phyloP scores from a whole-genome alignment of 176 grass and related monocot species.

The Tillandsia leiboldiana region DNA sequence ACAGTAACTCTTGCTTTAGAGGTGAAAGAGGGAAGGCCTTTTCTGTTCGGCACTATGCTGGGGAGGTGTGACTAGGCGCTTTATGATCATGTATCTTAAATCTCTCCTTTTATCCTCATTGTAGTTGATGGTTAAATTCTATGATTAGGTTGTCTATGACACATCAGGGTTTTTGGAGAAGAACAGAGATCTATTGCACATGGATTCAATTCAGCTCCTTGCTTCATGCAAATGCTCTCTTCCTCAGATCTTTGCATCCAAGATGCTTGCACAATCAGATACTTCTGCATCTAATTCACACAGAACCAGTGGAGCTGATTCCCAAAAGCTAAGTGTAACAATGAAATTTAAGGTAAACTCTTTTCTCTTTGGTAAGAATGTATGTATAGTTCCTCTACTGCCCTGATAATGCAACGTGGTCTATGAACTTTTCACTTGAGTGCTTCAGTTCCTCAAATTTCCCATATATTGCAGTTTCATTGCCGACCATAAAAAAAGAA shows the following conservation, averaged over 20 bases:
- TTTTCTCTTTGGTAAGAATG: neutral
- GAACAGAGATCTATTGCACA: slow-evolving; percentile 91
- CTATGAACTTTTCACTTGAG: no score
- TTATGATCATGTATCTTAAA: neutral
- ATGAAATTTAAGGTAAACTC: slow-evolving; percentile 89
- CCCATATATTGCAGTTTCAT: no score
- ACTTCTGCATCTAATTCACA: slow-evolving; percentile 37
- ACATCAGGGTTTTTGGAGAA: slow-evolving; percentile 95
- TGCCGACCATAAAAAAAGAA: no score
- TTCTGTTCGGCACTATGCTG: slow-evolving; percentile 71
- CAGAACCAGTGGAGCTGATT: slow-evolving; percentile 77
- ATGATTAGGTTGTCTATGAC: slow-evolving; percentile 67
- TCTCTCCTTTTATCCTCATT: slow-evolving; percentile 16
- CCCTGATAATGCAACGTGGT: no score
- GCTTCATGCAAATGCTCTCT: slow-evolving; percentile 61
- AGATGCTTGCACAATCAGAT: slow-evolving; percentile 79
- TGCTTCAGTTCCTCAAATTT: no score
- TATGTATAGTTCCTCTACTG: no score
- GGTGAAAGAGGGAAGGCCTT: slow-evolving; percentile 90
- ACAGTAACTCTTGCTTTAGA: slow-evolving; percentile 67
- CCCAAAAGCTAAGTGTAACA: slow-evolving; percentile 84
- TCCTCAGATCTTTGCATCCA: slow-evolving; percentile 78
- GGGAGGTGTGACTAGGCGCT: slow-evolving; percentile 42
- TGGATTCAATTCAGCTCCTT: slow-evolving; percentile 89
- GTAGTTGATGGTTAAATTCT: slow-evolving; percentile 13